Evolutionary conservation across 2,329 filamentous ascomycete species (phyloP), one percentile per base, ranked within the genome.

Genomic region (Claviceps capensis): DNA sequence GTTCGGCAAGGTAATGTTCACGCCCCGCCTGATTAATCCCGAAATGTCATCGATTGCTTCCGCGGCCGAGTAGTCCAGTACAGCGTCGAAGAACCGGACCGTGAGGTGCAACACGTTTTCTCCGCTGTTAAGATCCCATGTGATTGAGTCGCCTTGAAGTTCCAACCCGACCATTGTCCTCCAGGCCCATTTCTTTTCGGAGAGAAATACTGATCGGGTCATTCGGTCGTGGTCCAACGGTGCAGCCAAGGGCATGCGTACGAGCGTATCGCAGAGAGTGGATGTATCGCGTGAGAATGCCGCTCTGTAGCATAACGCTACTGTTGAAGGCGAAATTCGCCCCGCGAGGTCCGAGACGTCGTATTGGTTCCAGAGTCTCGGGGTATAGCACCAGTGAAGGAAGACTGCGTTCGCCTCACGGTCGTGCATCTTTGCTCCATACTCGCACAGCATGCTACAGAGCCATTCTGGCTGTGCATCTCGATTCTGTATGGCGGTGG

Each of bases 381-480:
- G 36, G 8, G 9, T 19, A 8, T 13, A 5, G 16, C 36, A 41
- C 49, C 49, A 51, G 11, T n/a, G 1, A 11, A 47, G 22, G n/a
- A 51, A 51, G 23, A 51, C 40, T 1, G 2, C 3, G 49, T 47
- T 23, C 13, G 13, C 36, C 16, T 51, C 49, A 4, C 11, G 4
- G 16, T 9, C 4, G 14, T 16, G 36, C 22, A 51, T 16, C 8
- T 22, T 42, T 1, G 49, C 49, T 7, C 49, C 49, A 11, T 47
- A 17, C 22, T 36, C 23, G 6, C n/a, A 42, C 11, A 51, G 7
- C 8, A 41, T 26, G 2, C 11, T n/a, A 37, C 36, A 47, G n/a
- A 51, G 44, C 49, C 49, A 51, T 11, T 16, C n/a, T 34, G 49
- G 49, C 8, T 47, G 16, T 22, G 44, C 42, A 44, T 50, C 7